Evolutionary conservation across 768 basidiomycete species (phyloP).

Genomic region (Lanmaoa pseudosensibilis): DNA sequence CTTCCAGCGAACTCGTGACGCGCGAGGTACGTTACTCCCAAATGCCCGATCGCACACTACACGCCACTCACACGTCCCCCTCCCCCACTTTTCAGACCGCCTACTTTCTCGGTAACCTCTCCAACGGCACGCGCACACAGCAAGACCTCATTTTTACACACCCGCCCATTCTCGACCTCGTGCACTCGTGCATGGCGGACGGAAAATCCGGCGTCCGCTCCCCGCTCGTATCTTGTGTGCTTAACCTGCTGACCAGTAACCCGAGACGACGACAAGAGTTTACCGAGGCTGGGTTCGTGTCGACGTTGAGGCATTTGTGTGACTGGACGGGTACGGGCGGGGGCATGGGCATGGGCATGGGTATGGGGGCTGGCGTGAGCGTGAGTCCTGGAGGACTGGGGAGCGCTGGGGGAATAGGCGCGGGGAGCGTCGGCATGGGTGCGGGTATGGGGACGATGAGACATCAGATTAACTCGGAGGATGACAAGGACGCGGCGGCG

Average conservation of each 20-base stretch:
- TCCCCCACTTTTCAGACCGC: constrained; percentile 43
- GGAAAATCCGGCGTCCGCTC: constrained; percentile 55
- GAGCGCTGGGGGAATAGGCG: constrained; percentile 5
- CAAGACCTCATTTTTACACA: constrained; percentile 55
- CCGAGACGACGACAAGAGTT: constrained; percentile 39
- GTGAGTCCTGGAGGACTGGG: constrained; percentile 33
- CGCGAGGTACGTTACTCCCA: constrained; percentile 42
- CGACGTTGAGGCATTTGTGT: constrained; percentile 42
- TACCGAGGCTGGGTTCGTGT: constrained; percentile 45
- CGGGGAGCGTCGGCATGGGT: background rate
- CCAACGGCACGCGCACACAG: constrained; percentile 54
- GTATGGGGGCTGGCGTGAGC: constrained; percentile 6
- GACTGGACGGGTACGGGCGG: constrained; percentile 34
- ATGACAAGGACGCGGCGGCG: constrained; percentile 59
- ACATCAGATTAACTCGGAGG: constrained; percentile 48
- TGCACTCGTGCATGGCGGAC: constrained; percentile 62
- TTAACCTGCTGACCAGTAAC: constrained; percentile 51
- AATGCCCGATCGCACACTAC: no score
- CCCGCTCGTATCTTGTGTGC: constrained; percentile 60
- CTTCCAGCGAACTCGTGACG: constrained; percentile 52
- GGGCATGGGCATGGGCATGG: constrained; percentile 7
- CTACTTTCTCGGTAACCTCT: constrained; percentile 64
- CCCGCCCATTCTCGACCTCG: constrained; percentile 48
- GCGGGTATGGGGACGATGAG: constrained; percentile 2
- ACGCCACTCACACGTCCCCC: background rate